Conservation (phyloP, 202 grass and related monocot species). For the Setaria italica region DNA sequence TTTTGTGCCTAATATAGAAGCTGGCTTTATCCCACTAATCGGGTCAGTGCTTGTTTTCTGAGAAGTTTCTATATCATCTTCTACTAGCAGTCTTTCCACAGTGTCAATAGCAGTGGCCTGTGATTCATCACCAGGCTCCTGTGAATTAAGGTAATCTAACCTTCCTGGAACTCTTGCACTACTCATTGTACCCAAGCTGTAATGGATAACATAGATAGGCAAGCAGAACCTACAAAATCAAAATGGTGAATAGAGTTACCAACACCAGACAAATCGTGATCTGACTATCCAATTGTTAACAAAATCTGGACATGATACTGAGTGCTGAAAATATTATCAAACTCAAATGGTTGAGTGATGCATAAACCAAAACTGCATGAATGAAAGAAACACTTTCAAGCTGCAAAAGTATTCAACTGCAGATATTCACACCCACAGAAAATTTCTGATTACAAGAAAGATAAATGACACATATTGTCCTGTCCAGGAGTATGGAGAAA, state of each 20-base stretch:
- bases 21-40: conserved; percentile 35
- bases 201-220: conserved; percentile 1
- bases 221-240: conserved; percentile 34
- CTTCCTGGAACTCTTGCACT: conserved; percentile 18
- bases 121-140: conserved; percentile 69
- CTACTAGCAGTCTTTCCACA: conserved; percentile 62
- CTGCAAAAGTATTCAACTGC: conserved; percentile 5
- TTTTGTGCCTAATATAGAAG: conserved; percentile 57
- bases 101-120: conserved; percentile 62
- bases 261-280: neutral
- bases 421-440: neutral
- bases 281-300: conserved; percentile 11
- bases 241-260: conserved; percentile 17
- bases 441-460: neutral
- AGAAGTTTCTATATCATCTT: conserved; percentile 46
- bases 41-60: conserved; percentile 35
- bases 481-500: neutral
- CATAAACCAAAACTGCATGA: neutral
- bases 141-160: conserved; percentile 63
- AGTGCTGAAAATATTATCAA: conserved; percentile 11
- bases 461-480: neutral
- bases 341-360: conserved; percentile 3
- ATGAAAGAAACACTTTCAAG: conserved; percentile 4
- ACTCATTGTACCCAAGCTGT: conserved; percentile 29
- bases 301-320: conserved; percentile 19